Percentiles rank a stretch among this genome's conserved stretches.
These are phyloP conservation scores for Diaporthe sp. DNA, from an alignment of 2,329 filamentous ascomycete genomes.

Conservation along the genomic window DNA sequence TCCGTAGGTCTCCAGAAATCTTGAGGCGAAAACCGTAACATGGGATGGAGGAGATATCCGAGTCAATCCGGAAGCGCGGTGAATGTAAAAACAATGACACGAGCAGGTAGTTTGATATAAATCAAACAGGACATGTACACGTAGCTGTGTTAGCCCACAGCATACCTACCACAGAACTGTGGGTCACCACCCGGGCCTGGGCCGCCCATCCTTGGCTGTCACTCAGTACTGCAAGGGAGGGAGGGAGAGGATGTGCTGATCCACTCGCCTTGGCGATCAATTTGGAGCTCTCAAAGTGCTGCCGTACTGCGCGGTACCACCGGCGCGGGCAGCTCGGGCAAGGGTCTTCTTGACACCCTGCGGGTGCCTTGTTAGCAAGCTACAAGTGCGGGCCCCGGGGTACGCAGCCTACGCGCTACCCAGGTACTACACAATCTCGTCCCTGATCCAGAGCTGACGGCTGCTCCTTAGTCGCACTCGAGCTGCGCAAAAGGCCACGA, in stretches of 20 bases:
- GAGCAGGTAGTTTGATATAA: neutral
- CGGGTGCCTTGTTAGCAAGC: constrained; percentile 12
- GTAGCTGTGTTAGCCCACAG: constrained; percentile 8
- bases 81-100: neutral
- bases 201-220: constrained; percentile 17
- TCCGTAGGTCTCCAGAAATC: neutral
- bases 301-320: constrained; percentile 7
- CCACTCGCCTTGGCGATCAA: constrained; percentile 33
- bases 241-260: constrained; percentile 9
- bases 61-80: neutral
- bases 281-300: constrained; percentile 1
- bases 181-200: constrained; percentile 9
- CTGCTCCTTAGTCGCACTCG: constrained; percentile 25
- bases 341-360: neutral
- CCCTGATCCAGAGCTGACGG: constrained; percentile 22
- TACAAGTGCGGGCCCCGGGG: neutral
- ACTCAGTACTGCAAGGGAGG: constrained; percentile 25
- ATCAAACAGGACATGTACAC: constrained; percentile 4
- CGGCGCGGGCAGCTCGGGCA: constrained; percentile 8
- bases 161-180: constrained; percentile 5
- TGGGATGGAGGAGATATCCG: neutral
- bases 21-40: neutral
- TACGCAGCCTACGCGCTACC: neutral
- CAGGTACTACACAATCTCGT: constrained; percentile 12
- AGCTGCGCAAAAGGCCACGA: constrained; percentile 38